Conservation (phyloP, 2,329 filamentous ascomycete genomes). For the Trichoderma aggressivum region DNA sequence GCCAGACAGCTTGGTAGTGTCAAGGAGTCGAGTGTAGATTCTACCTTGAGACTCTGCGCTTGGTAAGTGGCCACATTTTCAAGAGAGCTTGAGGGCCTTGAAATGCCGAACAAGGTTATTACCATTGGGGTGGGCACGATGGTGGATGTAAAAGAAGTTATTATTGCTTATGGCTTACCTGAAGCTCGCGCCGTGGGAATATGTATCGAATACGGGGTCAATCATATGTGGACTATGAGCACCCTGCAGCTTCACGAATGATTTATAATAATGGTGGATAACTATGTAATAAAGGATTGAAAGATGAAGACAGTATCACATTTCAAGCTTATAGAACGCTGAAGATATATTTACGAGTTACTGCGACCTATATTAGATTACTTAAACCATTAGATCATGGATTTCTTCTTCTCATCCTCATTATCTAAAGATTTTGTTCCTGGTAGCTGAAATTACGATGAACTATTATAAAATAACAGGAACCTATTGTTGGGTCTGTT, state of each 20-base stretch:
- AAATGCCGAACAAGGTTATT: not conserved
- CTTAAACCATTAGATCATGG: too few relatives aligned
- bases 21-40: not conserved
- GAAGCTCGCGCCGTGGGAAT: not conserved
- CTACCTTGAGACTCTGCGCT: not conserved
- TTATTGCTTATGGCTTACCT: not conserved
- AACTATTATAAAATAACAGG: not conserved
- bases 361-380: accelerated
- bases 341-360: not conserved
- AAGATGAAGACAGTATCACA: not conserved
- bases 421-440: not conserved
- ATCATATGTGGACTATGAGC: not conserved
- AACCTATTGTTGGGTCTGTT: not conserved
- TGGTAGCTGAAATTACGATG: not conserved
- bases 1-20: not conserved
- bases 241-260: not conserved
- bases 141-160: not conserved
- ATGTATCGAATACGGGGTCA: not conserved
- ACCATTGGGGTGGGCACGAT: not conserved
- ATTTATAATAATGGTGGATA: not conserved
- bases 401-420: too few relatives aligned
- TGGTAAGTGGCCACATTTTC: not conserved
- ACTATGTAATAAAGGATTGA: not conserved
- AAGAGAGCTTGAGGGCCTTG: not conserved
- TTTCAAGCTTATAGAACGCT: not conserved